A percentile compares a stretch with the other conserved stretches of the same genome.
Conservation (phyloP, 768 basidiomycete species). For the Kwoniella heveanensis region DNA sequence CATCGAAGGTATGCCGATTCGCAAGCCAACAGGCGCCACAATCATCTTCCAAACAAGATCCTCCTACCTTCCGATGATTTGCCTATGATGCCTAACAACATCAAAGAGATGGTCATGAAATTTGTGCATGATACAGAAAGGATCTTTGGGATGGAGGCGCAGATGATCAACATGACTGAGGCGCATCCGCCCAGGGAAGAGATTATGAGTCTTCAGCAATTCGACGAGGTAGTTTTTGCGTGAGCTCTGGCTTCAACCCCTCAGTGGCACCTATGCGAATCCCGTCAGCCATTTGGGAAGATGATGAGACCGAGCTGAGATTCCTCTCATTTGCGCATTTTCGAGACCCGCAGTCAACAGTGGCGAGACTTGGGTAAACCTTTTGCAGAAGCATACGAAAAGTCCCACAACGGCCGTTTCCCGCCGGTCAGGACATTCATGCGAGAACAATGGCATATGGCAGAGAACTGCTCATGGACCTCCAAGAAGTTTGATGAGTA, state of each 20-base stretch:
- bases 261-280: too few relatives aligned
- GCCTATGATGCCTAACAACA: constrained; percentile 10
- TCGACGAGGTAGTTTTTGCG: neutral
- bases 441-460: too few relatives aligned
- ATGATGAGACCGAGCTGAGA: too few relatives aligned
- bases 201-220: neutral
- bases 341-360: constrained; percentile 6
- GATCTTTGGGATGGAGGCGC: constrained; percentile 4
- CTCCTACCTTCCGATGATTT: constrained; percentile 18
- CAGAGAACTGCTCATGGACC: too few relatives aligned
- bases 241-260: too few relatives aligned
- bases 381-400: constrained; percentile 30
- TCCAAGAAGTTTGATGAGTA: constrained; percentile 15
- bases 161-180: constrained; percentile 10
- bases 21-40: constrained; percentile 24
- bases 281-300: too few relatives aligned
- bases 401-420: constrained; percentile 19
- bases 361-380: constrained; percentile 27
- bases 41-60: constrained; percentile 14
- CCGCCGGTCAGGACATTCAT: too few relatives aligned
- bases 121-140: neutral
- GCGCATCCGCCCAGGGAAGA: constrained; percentile 1
- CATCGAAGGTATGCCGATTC: constrained; percentile 32
- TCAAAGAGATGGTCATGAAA: too few relatives aligned
- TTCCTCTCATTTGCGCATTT: too few relatives aligned